Base-by-base conservation (phyloP, 352 stramenopile genomes). In the Phytopythium sindhum region DNA sequence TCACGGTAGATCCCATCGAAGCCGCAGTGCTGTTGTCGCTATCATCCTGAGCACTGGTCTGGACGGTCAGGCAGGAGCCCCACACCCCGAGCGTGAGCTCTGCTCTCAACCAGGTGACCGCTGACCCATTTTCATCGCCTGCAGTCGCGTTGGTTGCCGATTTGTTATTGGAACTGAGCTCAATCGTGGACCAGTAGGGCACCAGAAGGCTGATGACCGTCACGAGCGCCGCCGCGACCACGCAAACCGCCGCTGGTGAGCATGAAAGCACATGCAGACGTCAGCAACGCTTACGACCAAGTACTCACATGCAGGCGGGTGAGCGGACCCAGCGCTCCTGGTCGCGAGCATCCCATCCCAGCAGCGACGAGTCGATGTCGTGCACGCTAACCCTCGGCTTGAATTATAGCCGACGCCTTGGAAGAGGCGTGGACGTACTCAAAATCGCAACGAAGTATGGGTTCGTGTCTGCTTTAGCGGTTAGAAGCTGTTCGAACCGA, bases 121-220 rank as follows among this genome's bases (percentile, higher is more conserved):
- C 57, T 37, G 15, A 26, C 19, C 28, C 29, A 29, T 37, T 42
- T 64, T 45, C 44, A 55, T 15, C 48, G 65, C 8, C 23, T n/a
- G 26, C 45, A 33, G 23, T 23, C 57, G 24, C 41, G 42, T 48
- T 50, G 17, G 37, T 8, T 37, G 48, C 4, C 28, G 19, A 39
- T 26, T 7, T 55, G 48, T 5, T 12, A 14, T 55, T 28, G 23
- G 26, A 24, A 10, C 12, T 4, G 33, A 80, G 54, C 12, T 56
- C 66, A 31, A 77, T 70, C 52, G 70, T 73, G 26, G 75, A 84
- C 80, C 80, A 89, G 58, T 83, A 89, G 9, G 80, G 80, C 28
- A 89, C 53, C 12, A 86, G 48, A 17, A 89, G 68, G 15, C 69
- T 75, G 10, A 78, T 57, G 24, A 74, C 57, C 3, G 72, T 75